Evolutionary conservation across 2,329 filamentous ascomycete species (phyloP).

Genomic region (Fusarium heterosporum): DNA sequence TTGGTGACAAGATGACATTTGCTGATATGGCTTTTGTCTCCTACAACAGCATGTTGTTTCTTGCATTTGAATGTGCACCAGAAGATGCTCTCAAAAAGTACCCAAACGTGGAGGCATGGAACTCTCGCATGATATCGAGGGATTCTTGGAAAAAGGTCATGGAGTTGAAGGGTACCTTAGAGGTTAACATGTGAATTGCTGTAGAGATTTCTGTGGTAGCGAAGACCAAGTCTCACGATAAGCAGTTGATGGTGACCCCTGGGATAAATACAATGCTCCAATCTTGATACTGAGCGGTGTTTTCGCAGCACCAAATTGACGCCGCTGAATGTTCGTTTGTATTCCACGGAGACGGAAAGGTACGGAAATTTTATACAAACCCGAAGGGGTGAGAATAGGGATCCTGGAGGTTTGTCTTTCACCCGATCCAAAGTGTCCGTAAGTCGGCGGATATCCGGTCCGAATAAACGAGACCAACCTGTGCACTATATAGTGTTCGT

Average conservation of each 20-base stretch:
- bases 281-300: too few relatives aligned
- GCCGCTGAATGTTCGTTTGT: too few relatives aligned
- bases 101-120: background rate
- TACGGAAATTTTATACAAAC: too few relatives aligned
- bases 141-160: background rate
- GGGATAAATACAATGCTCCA: background rate
- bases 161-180: background rate
- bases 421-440: too few relatives aligned
- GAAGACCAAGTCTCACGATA: background rate
- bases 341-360: too few relatives aligned
- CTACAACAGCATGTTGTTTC: background rate
- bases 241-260: too few relatives aligned
- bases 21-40: background rate
- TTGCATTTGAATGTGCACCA: background rate
- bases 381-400: too few relatives aligned
- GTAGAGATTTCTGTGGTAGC: background rate
- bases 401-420: too few relatives aligned
- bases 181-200: background rate
- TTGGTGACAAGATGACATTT: conserved; percentile 1
- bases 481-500: too few relatives aligned
- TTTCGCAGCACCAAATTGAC: too few relatives aligned
- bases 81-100: background rate
- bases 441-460: too few relatives aligned
- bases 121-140: background rate
- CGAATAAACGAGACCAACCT: too few relatives aligned